Evolutionary conservation across 257 asterid genomes (phyloP).

Genomic region (Catharanthus roseus): DNA sequence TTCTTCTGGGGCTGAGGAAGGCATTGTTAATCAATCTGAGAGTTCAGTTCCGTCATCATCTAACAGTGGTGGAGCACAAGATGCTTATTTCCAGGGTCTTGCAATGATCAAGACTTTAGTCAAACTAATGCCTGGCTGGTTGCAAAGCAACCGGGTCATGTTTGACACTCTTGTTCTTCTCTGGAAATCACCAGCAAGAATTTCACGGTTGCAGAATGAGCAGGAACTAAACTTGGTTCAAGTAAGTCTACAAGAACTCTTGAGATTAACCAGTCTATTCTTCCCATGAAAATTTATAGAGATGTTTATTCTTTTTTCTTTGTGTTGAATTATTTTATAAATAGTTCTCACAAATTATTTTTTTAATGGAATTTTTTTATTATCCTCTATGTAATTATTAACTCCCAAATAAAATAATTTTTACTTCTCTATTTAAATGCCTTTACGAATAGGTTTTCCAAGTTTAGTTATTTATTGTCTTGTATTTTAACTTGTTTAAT

Average conservation of each 20-base stretch:
- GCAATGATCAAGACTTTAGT: conserved; percentile 86
- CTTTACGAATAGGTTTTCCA: too few species aligned
- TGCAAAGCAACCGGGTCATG: conserved; percentile 76
- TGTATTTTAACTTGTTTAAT: too few species aligned
- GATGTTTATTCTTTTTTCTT: neutral
- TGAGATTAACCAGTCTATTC: neutral
- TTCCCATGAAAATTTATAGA: neutral
- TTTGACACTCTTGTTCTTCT: conserved; percentile 80
- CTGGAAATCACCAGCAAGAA: conserved; percentile 93
- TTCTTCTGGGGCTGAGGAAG: conserved; percentile 49
- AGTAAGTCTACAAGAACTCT: conserved; percentile 45
- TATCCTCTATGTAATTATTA: too few species aligned
- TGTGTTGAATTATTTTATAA: too few species aligned
- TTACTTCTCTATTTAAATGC: too few species aligned
- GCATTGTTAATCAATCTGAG: conserved; percentile 55
- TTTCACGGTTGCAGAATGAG: conserved; percentile 77
- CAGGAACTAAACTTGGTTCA: conserved; percentile 92
- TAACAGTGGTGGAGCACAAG: conserved; percentile 49
- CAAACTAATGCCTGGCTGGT: conserved; percentile 96
- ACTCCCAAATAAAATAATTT: too few species aligned
- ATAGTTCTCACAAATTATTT: too few species aligned
- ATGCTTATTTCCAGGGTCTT: conserved; percentile 98
- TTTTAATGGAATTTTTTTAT: too few species aligned
- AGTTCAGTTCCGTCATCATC: conserved; percentile 47
- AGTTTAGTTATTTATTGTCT: too few species aligned